Evolutionary conservation across 202 grass and related monocot species (phyloP).

Genomic region (Panicum hallii): DNA sequence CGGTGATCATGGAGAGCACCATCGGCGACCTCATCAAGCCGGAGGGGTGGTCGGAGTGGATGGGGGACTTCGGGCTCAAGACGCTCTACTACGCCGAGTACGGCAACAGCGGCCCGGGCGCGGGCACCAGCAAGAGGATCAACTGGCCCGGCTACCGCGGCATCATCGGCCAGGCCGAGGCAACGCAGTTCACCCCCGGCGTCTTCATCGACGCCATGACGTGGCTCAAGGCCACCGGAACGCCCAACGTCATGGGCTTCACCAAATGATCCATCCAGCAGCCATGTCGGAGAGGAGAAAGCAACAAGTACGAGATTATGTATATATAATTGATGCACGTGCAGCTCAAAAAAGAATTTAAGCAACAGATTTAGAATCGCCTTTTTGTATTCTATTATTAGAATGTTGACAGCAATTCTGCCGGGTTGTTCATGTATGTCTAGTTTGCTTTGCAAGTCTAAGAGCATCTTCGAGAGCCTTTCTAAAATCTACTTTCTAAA

Average conservation of each 20-base stretch:
- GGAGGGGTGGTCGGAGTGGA: conserved; percentile 67
- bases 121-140: conserved; percentile 68
- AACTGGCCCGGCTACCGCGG: conserved; percentile 60
- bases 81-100: conserved; percentile 81
- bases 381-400: not conserved
- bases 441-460: not conserved
- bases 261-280: conserved; percentile 29
- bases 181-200: conserved; percentile 58
- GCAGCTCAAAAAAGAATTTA: not conserved
- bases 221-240: conserved; percentile 52
- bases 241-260: conserved; percentile 65
- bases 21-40: conserved; percentile 64
- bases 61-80: conserved; percentile 42
- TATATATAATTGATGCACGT: not conserved
- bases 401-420: not conserved
- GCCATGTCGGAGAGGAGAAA: no score
- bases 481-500: no score
- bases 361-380: not conserved
- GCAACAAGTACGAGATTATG: not conserved
- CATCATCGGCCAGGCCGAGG: conserved; percentile 58
- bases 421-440: not conserved
- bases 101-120: conserved; percentile 64
- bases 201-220: conserved; percentile 61
- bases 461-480: no score
- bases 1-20: conserved; percentile 72